Percentiles rank a stretch among this genome's conserved stretches.
These are phyloP conservation scores for Talaromyces albobiverticillius DNA, from an alignment of 2,329 filamentous ascomycete species.

Conservation along the genomic window DNA sequence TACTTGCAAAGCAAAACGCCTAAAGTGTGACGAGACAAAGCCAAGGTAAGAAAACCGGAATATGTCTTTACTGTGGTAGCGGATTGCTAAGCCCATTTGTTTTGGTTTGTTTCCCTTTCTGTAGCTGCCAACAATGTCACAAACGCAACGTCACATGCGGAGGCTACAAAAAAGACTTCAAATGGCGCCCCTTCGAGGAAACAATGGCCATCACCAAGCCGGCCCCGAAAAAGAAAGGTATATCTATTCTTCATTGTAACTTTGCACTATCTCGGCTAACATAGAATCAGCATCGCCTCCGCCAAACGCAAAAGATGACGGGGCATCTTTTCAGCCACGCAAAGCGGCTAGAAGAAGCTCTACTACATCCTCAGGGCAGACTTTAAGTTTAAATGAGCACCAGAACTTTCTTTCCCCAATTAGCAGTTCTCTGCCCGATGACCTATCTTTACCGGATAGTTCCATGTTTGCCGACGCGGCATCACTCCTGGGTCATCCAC, in stretches of 20 bases:
- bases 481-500: not conserved
- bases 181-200: constrained; percentile 70
- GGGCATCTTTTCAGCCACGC: constrained; percentile 1
- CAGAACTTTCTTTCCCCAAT: constrained; percentile 2
- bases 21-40: constrained; percentile 73
- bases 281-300: constrained; percentile 8
- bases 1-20: constrained; percentile 69
- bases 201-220: constrained; percentile 47
- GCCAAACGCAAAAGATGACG: not conserved
- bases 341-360: constrained; percentile 13
- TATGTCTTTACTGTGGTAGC: not conserved
- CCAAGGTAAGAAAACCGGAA: constrained; percentile 35
- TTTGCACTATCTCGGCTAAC: not conserved
- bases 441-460: not conserved
- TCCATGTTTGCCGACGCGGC: constrained; percentile 2
- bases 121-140: constrained; percentile 62
- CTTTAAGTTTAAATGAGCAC: not conserved
- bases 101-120: not conserved
- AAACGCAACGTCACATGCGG: constrained; percentile 64
- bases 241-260: constrained; percentile 27
- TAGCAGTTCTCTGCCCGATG: constrained; percentile 10
- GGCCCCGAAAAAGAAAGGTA: constrained; percentile 45
- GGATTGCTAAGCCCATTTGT: not conserved
- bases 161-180: constrained; percentile 73
- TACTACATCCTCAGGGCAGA: not conserved